Conservation (phyloP, 805 yeast genomes). For the Myxozyma udenii region DNA sequence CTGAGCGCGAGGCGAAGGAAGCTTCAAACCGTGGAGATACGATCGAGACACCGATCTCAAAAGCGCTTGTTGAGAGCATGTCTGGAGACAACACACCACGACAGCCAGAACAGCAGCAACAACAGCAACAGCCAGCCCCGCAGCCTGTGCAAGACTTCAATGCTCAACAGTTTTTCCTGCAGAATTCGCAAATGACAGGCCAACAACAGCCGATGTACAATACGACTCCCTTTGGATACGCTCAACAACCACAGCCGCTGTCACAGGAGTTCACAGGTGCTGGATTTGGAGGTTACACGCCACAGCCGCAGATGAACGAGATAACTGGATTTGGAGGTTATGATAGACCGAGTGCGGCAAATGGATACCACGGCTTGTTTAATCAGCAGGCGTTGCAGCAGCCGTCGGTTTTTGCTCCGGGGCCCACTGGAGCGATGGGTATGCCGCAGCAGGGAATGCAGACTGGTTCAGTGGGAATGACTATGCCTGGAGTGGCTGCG, state of each 20-base stretch:
- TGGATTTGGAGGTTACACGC: conserved; percentile 32
- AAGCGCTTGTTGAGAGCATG: conserved; percentile 1
- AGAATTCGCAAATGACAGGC: conserved; percentile 23
- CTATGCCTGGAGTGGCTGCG: background rate
- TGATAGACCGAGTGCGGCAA: conserved; percentile 18
- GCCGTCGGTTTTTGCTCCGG: conserved; percentile 13
- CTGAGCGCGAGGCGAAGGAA: conserved; percentile 53
- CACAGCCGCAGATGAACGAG: conserved; percentile 27
- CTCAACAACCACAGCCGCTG: conserved; percentile 19
- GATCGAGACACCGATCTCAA: conserved; percentile 31
- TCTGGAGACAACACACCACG: background rate
- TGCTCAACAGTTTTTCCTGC: conserved; percentile 8
- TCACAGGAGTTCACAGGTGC: conserved; percentile 31
- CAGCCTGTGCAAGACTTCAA: background rate
- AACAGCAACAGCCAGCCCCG: conserved; percentile 9
- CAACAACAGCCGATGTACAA: conserved; percentile 15
- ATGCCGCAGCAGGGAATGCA: conserved; percentile 13
- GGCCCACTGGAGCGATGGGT: background rate
- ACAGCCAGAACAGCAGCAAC: conserved; percentile 12
- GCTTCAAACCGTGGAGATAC: conserved; percentile 30
- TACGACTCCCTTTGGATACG: background rate
- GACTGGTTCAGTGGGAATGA: too few species aligned
- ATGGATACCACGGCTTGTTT: conserved; percentile 52
- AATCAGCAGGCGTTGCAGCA: conserved; percentile 45
- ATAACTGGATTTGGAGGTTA: background rate